Evolutionary conservation across 345 rosid genomes (phyloP).

Genomic region (Corymbia maculata): DNA sequence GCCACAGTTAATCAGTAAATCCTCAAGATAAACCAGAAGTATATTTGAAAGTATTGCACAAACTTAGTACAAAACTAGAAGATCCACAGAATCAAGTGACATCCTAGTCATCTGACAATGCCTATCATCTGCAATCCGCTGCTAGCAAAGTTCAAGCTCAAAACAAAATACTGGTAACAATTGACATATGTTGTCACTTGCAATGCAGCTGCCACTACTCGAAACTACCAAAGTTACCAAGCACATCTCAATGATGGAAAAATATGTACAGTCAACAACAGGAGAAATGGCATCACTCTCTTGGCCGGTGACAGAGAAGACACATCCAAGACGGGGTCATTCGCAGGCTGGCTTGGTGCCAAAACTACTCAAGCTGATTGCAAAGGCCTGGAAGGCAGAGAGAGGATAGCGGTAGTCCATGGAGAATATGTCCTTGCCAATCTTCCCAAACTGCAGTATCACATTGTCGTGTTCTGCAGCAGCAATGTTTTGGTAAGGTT

Average conservation of each 20-base stretch:
- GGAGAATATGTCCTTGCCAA: slow-evolving; percentile 88
- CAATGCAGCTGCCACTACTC: background rate
- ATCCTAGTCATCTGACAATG: background rate
- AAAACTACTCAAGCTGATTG: slow-evolving; percentile 93
- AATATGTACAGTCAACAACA: background rate
- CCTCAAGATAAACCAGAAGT: background rate
- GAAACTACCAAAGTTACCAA: background rate
- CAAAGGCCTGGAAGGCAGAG: slow-evolving; percentile 95
- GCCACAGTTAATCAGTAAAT: background rate
- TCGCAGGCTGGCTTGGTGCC: slow-evolving; percentile 93
- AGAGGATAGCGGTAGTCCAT: slow-evolving; percentile 93
- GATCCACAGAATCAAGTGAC: background rate
- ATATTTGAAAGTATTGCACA: background rate
- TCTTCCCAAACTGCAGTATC: slow-evolving; percentile 88
- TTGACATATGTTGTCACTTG: background rate
- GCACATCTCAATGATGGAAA: background rate
- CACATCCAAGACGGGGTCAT: slow-evolving; percentile 5
- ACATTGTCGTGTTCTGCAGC: slow-evolving; percentile 65
- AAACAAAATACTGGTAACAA: background rate
- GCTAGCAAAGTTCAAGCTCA: background rate
- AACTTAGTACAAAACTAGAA: background rate
- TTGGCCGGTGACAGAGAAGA: background rate
- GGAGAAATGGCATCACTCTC: background rate
- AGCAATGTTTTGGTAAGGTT: slow-evolving; percentile 36
- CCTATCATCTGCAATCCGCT: background rate